These are phyloP conservation scores for Spencermartinsiella europaea DNA, from an alignment of 805 yeast genomes.

Conservation along the genomic window DNA sequence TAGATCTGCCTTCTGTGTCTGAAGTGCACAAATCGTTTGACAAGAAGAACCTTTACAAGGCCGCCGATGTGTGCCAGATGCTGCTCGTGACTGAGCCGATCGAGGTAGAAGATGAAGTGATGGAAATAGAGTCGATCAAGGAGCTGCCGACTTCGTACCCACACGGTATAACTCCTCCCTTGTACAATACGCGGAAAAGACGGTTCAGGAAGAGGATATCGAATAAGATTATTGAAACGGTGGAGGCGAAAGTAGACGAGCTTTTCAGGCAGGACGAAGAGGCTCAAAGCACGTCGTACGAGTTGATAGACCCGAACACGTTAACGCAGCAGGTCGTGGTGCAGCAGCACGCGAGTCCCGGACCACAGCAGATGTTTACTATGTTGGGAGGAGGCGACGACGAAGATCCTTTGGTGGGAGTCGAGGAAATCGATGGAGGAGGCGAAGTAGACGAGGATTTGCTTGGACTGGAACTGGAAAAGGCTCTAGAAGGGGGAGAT, in stretches of 20 bases:
- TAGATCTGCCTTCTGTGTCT: slow-evolving; percentile 83
- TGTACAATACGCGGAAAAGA: slow-evolving; percentile 61
- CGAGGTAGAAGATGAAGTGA: slow-evolving; percentile 40
- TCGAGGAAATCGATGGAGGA: slow-evolving; percentile 30
- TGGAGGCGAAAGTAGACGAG: slow-evolving; percentile 75
- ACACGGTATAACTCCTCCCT: slow-evolving; percentile 84
- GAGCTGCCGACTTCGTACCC: slow-evolving; percentile 36
- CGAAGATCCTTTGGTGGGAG: slow-evolving; percentile 27
- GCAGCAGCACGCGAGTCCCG: slow-evolving; percentile 19
- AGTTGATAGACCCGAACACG: slow-evolving; percentile 46
- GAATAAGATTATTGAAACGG: slow-evolving; percentile 65
- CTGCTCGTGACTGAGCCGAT: slow-evolving; percentile 62
- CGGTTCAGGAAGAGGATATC: slow-evolving; percentile 68
- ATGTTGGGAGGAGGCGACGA: slow-evolving; percentile 19
- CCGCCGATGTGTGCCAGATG: slow-evolving; percentile 82
- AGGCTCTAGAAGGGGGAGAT: slow-evolving; percentile 30
- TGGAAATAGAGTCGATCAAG: slow-evolving; percentile 22
- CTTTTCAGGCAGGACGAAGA: slow-evolving; percentile 70
- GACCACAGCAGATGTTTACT: slow-evolving; percentile 13
- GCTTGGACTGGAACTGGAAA: slow-evolving; percentile 21
- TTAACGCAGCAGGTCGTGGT: slow-evolving; percentile 12
- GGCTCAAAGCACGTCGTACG: slow-evolving; percentile 76
- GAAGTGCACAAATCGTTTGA: slow-evolving; percentile 89
- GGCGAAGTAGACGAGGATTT: slow-evolving; percentile 30
- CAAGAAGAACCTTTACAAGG: slow-evolving; percentile 79